Evolutionary conservation across 2,329 filamentous ascomycete genomes (phyloP), one percentile per base, ranked within the genome.

Genomic region (Aotearoamyces nothofagi): DNA sequence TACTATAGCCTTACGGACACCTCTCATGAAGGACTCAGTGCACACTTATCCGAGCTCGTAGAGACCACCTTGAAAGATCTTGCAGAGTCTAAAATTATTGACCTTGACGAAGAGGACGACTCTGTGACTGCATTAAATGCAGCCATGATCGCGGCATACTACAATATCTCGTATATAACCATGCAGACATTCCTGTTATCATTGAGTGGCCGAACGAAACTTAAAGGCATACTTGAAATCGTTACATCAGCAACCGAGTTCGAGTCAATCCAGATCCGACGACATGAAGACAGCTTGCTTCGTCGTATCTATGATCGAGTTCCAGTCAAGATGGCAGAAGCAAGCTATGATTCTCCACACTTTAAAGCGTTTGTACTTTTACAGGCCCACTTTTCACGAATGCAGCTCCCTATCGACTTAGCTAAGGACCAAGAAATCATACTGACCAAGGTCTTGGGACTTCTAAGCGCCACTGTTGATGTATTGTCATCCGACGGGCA

Each of bases 141-240:
- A 3, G 90, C 90, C 41, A 94, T 94, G 81, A 96, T 98, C 47
- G 84, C 82, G 7, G 84, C 90, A 2, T 96, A 98, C 63, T 98
- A 98, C 66, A 96, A 94, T 55, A 93, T 98, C 47, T 94, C 87
- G 5, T 96, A 94, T 58, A 81, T 93, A 52, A 98, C 90, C 3
- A 98, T 98, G 86, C 87, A 98, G 57, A 98, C 90, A 0, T 87
- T 98, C 64, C 63, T 98, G 29, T 64, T 98, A 32, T 98, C 90
- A 9, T 66, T 98, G 26, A 86, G 73, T 31, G 74, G 74, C 23
- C 78, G 78, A 42, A 96, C 86, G 4, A 96, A 93, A 61, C 71
- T 98, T 39, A 98, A 98, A 66, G 84, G 84, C 26, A 86, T 98
- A 24, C 64, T 98, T 31, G 90, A 98, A 54, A 96, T 98, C 44